Base-by-base conservation (phyloP, 192 early-diverging fungal species). In the Ambispora gerdemannii region DNA sequence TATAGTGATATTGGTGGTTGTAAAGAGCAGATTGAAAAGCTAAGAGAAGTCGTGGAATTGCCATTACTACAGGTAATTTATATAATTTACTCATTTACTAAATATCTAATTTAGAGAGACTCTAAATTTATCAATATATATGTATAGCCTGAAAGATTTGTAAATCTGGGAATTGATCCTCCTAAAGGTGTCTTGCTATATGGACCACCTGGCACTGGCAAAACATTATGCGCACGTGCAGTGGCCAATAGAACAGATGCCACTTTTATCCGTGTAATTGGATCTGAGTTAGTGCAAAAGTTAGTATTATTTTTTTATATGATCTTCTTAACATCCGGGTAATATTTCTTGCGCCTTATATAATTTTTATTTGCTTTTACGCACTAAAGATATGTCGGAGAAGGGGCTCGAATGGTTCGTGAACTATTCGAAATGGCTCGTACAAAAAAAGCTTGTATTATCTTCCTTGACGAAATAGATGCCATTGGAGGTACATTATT, bases 351-450 rank as follows among this genome's bases (percentile, higher is more conserved):
- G n/a, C n/a, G n/a, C n/a, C n/a, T n/a, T n/a, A n/a, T n/a, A n/a
- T n/a, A n/a, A n/a, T n/a, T n/a, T n/a, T n/a, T n/a, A n/a, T n/a
- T n/a, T n/a, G n/a, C n/a, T n/a, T n/a, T n/a, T n/a, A n/a, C n/a
- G n/a, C n/a, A n/a, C n/a, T n/a, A n/a, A 59, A 83, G 83, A 67
- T 98, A 98, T 74, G 95, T 97, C n/a, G 96, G 96, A 60, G 95
- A 97, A 76, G 97, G 97, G 43, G 97, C 96, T 11, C 88, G 97
- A 71, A 98, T 99, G 97, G 92, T 99, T 59, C 90, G 97, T 67
- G 97, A 99, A 73, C 83, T 99, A 69, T 99, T 99, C 78, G 95
- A 99, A 80, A 99, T 99, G 97, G 97, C 97, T 52, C 89, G 96
- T 67, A 93, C 96, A 51, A 98, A 98, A 83, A 99, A 99, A 76